These are phyloP conservation scores for Huntiella bhutanensis DNA, from an alignment of 2,329 filamentous ascomycete genomes.

Conservation along the genomic window DNA sequence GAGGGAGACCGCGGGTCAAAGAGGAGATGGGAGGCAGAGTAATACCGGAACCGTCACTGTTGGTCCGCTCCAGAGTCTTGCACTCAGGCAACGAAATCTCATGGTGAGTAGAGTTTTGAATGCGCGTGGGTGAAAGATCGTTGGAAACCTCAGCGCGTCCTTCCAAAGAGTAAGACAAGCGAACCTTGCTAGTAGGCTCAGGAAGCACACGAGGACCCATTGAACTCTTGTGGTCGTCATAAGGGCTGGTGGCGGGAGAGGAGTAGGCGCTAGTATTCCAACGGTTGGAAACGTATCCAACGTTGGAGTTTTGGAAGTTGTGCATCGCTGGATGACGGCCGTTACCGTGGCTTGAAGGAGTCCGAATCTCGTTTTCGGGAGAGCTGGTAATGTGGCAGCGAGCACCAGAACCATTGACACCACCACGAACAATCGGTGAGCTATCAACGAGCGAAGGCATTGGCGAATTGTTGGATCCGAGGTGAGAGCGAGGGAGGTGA, in stretches of 20 bases:
- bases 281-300: slow-evolving; percentile 35
- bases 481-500: slow-evolving; percentile 16
- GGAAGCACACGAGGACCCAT: slow-evolving; percentile 2
- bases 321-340: slow-evolving; percentile 4
- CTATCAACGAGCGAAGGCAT: slow-evolving; percentile 10
- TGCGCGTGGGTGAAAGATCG: slow-evolving; percentile 48
- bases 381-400: slow-evolving; percentile 7
- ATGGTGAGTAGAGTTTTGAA: slow-evolving; percentile 27
- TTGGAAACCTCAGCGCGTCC: slow-evolving; percentile 76
- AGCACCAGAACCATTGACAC: background rate
- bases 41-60: slow-evolving; percentile 43
- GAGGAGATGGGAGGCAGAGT: slow-evolving; percentile 38
- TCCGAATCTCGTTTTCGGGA: slow-evolving; percentile 10
- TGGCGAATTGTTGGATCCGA: slow-evolving; percentile 4
- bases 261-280: slow-evolving; percentile 37
- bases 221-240: slow-evolving; percentile 16
- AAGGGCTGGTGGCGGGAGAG: slow-evolving; percentile 24
- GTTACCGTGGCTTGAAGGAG: slow-evolving; percentile 7
- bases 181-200: slow-evolving; percentile 25
- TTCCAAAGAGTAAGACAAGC: slow-evolving; percentile 68
- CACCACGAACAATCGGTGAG: slow-evolving; percentile 6
- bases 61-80: slow-evolving; percentile 41
- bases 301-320: slow-evolving; percentile 21
- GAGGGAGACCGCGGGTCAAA: slow-evolving; percentile 29
- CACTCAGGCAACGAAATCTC: slow-evolving; percentile 20